A percentile compares a stretch with the other conserved stretches of the same genome.
Conservation (phyloP, 1,284 basidiomycete species). For the Cystobasidium slooffiae region DNA sequence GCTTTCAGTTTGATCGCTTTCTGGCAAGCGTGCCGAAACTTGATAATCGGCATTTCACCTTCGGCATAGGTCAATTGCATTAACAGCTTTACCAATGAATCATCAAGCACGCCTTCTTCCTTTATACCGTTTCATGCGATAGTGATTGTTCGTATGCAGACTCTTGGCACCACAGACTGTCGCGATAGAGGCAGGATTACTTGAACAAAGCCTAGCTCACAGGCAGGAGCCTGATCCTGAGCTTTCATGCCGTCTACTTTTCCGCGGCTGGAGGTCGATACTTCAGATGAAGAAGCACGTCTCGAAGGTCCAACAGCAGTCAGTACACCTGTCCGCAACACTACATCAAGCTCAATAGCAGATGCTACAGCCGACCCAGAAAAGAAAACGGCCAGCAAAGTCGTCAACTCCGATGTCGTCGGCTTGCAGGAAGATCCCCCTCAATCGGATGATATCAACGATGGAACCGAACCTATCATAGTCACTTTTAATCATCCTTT, state of each 20-base stretch:
- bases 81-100: neutral
- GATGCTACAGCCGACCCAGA: neutral
- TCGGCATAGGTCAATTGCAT: neutral
- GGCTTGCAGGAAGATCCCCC: neutral
- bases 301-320: constrained; percentile 16
- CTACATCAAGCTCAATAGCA: neutral
- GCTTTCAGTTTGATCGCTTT: neutral
- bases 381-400: constrained; percentile 1
- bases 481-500: constrained; percentile 19
- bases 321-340: constrained; percentile 5
- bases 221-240: neutral
- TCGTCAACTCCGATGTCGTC: neutral
- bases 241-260: constrained; percentile 11
- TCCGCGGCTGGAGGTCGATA: constrained; percentile 1
- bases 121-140: no score
- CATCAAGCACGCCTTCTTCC: neutral
- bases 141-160: no score
- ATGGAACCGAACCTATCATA: constrained; percentile 4
- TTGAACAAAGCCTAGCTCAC: neutral
- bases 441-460: constrained; percentile 4
- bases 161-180: neutral
- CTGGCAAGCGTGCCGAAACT: constrained; percentile 3
- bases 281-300: constrained; percentile 9
- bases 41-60: constrained; percentile 6
- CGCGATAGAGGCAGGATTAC: no score